Percentiles rank a stretch among this genome's conserved stretches.
Conservation (phyloP, 352 stramenopile genomes). For the Pythium vanterpoolii region DNA sequence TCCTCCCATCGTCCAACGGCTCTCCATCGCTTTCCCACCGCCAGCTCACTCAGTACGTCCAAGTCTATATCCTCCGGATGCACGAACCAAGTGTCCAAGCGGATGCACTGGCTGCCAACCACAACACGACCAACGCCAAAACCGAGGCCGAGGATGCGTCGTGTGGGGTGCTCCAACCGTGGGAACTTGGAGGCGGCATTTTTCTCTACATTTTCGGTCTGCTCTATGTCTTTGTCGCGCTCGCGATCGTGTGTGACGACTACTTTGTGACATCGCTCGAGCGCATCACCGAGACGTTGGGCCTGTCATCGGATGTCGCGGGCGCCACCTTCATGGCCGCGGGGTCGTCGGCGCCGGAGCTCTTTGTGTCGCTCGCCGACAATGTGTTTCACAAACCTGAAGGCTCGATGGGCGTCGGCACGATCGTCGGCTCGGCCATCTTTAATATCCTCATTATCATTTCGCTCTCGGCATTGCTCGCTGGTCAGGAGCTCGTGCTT, state of each 20-base stretch:
- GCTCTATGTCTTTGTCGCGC: conserved; percentile 78
- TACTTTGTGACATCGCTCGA: conserved; percentile 85
- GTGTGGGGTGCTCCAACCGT: conserved; percentile 35
- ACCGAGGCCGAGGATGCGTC: conserved; percentile 13
- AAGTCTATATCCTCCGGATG: too few relatives aligned
- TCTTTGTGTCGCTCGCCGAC: conserved; percentile 74
- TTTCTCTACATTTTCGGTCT: conserved; percentile 57
- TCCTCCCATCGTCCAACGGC: conserved; percentile 1
- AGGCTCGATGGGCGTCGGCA: conserved; percentile 67
- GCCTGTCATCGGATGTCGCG: conserved; percentile 70
- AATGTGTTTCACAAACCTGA: conserved; percentile 73
- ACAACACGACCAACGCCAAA: conserved; percentile 10
- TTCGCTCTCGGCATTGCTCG: conserved; percentile 65
- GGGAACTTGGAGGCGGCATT: conserved; percentile 58
- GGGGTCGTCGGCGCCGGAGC: conserved; percentile 75
- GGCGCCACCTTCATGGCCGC: conserved; percentile 85
- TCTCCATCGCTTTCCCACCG: background rate
- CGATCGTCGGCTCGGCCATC: conserved; percentile 85
- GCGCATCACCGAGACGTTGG: conserved; percentile 58
- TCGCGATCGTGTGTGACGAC: conserved; percentile 88
- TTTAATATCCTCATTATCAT: conserved; percentile 89
- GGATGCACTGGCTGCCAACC: background rate
- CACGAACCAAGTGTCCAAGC: background rate
- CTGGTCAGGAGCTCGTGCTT: conserved; percentile 56
- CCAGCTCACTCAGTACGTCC: too few relatives aligned